Conservation (phyloP, 2,329 filamentous ascomycete species). For the Pyrenochaeta sp. region DNA sequence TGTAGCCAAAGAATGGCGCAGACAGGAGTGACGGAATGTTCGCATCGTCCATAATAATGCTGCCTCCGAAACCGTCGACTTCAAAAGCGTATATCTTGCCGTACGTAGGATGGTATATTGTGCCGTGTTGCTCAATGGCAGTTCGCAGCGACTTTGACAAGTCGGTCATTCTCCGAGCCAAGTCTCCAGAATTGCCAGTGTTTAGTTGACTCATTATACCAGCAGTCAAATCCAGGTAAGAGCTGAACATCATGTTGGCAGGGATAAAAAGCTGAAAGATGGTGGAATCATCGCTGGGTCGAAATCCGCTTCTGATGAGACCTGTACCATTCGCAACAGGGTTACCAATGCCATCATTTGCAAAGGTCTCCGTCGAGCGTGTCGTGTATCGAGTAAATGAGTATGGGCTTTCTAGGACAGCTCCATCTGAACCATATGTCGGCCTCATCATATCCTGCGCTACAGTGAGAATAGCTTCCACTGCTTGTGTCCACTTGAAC, state of each 20-base stretch:
- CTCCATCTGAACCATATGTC: constrained; percentile 57
- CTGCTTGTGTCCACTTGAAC: constrained; percentile 56
- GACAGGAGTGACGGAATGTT: constrained; percentile 73
- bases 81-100: constrained; percentile 58
- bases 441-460: constrained; percentile 57
- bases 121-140: constrained; percentile 56
- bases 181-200: constrained; percentile 53
- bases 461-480: constrained; percentile 55
- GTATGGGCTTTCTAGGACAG: constrained; percentile 54
- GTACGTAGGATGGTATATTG: constrained; percentile 46
- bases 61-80: constrained; percentile 55
- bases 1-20: constrained; percentile 69
- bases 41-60: constrained; percentile 74
- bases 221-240: constrained; percentile 64
- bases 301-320: constrained; percentile 58
- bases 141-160: constrained; percentile 58
- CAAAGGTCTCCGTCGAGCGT: constrained; percentile 56
- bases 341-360: constrained; percentile 62
- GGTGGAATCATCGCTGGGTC: constrained; percentile 59
- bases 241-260: constrained; percentile 74
- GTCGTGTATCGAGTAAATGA: constrained; percentile 54
- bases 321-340: constrained; percentile 58
- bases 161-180: constrained; percentile 64
- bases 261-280: constrained; percentile 60
- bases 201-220: constrained; percentile 61